Conservation (phyloP, 2,329 filamentous ascomycete species). For the Pseudogymnoascus sp. region DNA sequence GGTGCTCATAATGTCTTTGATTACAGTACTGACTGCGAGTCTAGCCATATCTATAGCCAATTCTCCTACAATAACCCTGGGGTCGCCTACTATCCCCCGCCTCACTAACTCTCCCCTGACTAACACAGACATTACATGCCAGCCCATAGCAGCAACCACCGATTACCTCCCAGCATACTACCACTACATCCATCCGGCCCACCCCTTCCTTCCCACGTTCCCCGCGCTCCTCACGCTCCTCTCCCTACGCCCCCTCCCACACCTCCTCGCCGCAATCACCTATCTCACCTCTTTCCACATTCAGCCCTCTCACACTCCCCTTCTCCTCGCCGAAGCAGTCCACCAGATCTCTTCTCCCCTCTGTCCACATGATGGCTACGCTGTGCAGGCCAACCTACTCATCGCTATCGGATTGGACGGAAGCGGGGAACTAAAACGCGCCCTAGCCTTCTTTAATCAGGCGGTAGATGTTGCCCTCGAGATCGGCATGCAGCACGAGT, state of each 20-base stretch:
- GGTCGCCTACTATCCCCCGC: background rate
- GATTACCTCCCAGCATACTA: background rate
- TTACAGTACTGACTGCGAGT: background rate
- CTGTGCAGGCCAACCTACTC: slow-evolving; percentile 72
- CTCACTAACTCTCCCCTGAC: background rate
- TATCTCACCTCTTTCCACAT: slow-evolving; percentile 53
- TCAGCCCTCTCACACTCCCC: slow-evolving; percentile 40
- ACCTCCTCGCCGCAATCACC: slow-evolving; percentile 47
- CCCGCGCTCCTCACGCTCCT: slow-evolving; percentile 27
- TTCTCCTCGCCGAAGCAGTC: slow-evolving; percentile 54
- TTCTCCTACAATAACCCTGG: background rate
- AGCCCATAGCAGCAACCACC: background rate
- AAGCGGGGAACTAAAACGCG: slow-evolving; percentile 62
- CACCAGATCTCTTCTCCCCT: slow-evolving; percentile 42
- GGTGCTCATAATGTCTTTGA: background rate
- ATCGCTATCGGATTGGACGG: slow-evolving; percentile 74
- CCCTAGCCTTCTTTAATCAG: slow-evolving; percentile 58
- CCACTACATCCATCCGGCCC: background rate
- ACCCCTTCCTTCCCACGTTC: background rate
- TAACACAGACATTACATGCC: background rate
- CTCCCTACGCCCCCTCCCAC: slow-evolving; percentile 15
- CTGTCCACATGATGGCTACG: slow-evolving; percentile 49
- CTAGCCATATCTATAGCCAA: background rate
- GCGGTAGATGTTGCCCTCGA: slow-evolving; percentile 68
- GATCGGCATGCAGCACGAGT: slow-evolving; percentile 65